Base-by-base conservation (phyloP, 148 eudicot species). In the Fallopia convolvulus region DNA sequence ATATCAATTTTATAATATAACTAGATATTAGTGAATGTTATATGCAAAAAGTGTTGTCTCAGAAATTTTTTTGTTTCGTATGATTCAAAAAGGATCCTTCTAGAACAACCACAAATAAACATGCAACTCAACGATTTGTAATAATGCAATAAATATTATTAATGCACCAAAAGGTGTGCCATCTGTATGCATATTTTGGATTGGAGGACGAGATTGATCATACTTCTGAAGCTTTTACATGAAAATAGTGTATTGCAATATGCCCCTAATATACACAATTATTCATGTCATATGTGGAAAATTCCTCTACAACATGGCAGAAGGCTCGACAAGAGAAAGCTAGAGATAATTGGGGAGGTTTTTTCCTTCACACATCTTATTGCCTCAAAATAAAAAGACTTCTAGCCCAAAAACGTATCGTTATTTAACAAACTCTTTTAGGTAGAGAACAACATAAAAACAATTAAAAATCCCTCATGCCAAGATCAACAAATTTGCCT, bases 401-500 rank as follows among this genome's bases (percentile, higher is more conserved):
- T 39, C 46, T 33, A 36, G 15, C 72, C 44, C 44, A 68, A 68
- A 68, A 1, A 68, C 20, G 36, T 68, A 63, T 8, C 20, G 13
- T 68, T 68, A 68, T 68, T 23, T 39, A 30, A 68, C 72, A 68
- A 3, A 39, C 5, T 39, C 42, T 68, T 36, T 17, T 36, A 21
- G 72, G 72, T 39, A 68, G 72, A 68, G 36, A 68, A 68, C 20
- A 39, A 39, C 8, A 33, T 23, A 66, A 4, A 33, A 66, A n/a
- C 23, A 65, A 66, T 18, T n/a, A 20, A 55, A 68, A 68, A 63
- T 26, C 17, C 70, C 70, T 63, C 12, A 40, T 32, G 46, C 72
- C 72, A 36, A 68, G 55, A 44, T 23, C 32, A 73, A 18, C 75
- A 73, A 21, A 42, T 73, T 73, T 73, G 46, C 55, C 75, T 73